A percentile compares a stretch with the other conserved stretches of the same genome.
Evolutionary conservation across 2,329 filamentous ascomycete species (phyloP).

Genomic region (Hypoxylon sp.): DNA sequence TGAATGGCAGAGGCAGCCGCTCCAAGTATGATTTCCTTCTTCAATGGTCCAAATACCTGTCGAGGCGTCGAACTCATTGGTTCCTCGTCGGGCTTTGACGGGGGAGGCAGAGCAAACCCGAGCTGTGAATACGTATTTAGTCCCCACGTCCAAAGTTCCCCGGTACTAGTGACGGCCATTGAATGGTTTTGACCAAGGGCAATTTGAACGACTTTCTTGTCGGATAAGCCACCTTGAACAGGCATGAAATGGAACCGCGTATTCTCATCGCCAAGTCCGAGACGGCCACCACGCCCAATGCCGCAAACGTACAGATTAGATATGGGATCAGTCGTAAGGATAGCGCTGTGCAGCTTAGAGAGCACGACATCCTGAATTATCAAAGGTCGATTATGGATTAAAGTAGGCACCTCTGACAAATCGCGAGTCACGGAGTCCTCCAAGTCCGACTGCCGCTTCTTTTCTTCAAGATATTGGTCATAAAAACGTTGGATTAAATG

Average conservation of each 20-base stretch:
- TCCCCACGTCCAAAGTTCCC: conserved; percentile 96
- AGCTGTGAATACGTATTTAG: conserved; percentile 88
- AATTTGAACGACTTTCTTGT: conserved; percentile 80
- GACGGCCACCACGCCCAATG: conserved; percentile 87
- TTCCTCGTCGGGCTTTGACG: conserved; percentile 79
- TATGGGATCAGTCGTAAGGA: conserved; percentile 87
- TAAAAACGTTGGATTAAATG: conserved; percentile 81
- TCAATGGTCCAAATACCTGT: conserved; percentile 91
- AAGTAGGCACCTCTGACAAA: conserved; percentile 72
- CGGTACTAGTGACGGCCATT: conserved; percentile 83
- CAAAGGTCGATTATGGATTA: conserved; percentile 79
- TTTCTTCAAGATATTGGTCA: conserved; percentile 71
- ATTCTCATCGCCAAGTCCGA: conserved; percentile 90
- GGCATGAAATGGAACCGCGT: conserved; percentile 89
- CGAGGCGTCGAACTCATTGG: conserved; percentile 84
- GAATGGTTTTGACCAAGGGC: conserved; percentile 93
- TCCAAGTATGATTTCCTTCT: conserved; percentile 84
- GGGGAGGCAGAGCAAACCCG: conserved; percentile 81
- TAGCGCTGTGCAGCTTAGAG: conserved; percentile 91
- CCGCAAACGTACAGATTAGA: conserved; percentile 95
- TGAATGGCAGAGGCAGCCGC: conserved; percentile 91
- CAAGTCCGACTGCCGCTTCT: conserved; percentile 45
- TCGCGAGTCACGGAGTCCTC: conserved; percentile 53
- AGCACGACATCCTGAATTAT: conserved; percentile 85
- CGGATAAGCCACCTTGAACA: conserved; percentile 80